Evolutionary conservation across 1,139 yeast genomes (phyloP).

Genomic region (Scheffersomyces cryptocercus): DNA sequence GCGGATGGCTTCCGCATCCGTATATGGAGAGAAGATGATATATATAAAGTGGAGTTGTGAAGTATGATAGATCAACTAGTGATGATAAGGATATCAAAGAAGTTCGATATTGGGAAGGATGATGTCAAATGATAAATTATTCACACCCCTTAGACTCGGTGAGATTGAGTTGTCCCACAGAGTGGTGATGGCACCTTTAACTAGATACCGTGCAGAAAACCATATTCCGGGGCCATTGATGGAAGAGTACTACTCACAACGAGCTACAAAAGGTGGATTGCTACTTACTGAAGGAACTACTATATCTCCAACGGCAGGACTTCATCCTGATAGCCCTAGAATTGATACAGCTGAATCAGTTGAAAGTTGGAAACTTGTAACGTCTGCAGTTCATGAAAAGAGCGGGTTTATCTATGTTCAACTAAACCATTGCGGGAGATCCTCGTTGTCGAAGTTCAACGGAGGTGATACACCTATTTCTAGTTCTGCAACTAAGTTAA

Average conservation of each 20-base stretch:
- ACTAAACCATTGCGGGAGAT: conserved; percentile 20
- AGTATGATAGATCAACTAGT: too few species aligned
- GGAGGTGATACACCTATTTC: conserved; percentile 16
- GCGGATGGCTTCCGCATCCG: too few species aligned
- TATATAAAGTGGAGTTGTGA: too few species aligned
- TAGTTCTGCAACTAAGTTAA: conserved; percentile 27
- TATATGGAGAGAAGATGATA: too few species aligned
- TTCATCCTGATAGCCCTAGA: conserved; percentile 52
- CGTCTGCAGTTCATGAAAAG: conserved; percentile 12
- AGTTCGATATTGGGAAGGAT: too few species aligned
- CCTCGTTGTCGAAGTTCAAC: conserved; percentile 1
- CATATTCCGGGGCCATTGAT: conserved; percentile 12
- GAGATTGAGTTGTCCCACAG: conserved; percentile 11
- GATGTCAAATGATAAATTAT: conserved; percentile 12
- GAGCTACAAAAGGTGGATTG: conserved; percentile 14
- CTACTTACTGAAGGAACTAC: conserved; percentile 15
- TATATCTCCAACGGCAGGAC: conserved; percentile 21
- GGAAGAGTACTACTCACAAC: conserved; percentile 12
- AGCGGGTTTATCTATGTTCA: conserved; percentile 12
- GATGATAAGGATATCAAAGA: too few species aligned
- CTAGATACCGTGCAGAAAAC: conserved; percentile 14
- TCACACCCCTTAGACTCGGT: conserved; percentile 18
- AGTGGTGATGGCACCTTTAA: conserved; percentile 17
- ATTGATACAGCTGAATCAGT: conserved; percentile 50
- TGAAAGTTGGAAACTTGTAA: conserved; percentile 22